A percentile compares a stretch with the other conserved stretches of the same genome.
These are phyloP conservation scores for Pleurotus citrinopileatus DNA, from an alignment of 768 basidiomycete species.

Conservation along the genomic window DNA sequence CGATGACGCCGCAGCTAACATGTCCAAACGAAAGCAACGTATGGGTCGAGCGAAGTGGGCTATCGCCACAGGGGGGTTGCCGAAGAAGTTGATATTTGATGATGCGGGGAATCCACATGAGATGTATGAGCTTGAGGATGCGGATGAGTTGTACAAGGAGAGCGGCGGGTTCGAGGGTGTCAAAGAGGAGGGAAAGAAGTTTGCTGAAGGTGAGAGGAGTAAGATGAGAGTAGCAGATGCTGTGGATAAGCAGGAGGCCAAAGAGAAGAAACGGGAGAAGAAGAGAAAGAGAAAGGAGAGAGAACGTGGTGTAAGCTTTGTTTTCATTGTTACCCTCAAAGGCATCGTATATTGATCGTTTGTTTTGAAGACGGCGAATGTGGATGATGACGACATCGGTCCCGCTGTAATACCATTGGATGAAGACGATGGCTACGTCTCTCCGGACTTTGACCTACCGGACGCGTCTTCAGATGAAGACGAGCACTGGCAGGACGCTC, in stretches of 20 bases:
- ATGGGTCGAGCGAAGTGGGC: conserved; percentile 72
- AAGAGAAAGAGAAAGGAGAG: conserved; percentile 17
- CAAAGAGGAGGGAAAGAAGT: conserved; percentile 62
- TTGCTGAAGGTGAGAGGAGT: conserved; percentile 69
- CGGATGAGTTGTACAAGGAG: conserved; percentile 65
- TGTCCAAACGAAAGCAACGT: conserved; percentile 89
- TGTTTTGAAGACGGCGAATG: not conserved
- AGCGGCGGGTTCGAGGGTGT: conserved; percentile 64
- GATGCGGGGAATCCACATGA: conserved; percentile 81
- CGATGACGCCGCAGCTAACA: conserved; percentile 34
- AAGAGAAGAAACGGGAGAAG: conserved; percentile 58
- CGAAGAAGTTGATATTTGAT: conserved; percentile 85
- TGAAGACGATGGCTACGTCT: conserved; percentile 65
- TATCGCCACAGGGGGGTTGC: conserved; percentile 56
- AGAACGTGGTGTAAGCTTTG: conserved; percentile 11
- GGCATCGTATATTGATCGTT: not conserved
- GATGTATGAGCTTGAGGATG: conserved; percentile 78
- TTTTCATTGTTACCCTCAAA: not conserved
- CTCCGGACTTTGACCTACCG: conserved; percentile 64
- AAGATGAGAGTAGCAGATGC: conserved; percentile 72
- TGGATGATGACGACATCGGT: not conserved
- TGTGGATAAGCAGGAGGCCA: conserved; percentile 77
- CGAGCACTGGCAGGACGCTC: conserved; percentile 28
- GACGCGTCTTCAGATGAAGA: conserved; percentile 23
- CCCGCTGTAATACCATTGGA: conserved; percentile 14